phyloP scores from a whole-genome alignment of 202 grass and related monocot genomes.

The Eragrostis tef region DNA sequence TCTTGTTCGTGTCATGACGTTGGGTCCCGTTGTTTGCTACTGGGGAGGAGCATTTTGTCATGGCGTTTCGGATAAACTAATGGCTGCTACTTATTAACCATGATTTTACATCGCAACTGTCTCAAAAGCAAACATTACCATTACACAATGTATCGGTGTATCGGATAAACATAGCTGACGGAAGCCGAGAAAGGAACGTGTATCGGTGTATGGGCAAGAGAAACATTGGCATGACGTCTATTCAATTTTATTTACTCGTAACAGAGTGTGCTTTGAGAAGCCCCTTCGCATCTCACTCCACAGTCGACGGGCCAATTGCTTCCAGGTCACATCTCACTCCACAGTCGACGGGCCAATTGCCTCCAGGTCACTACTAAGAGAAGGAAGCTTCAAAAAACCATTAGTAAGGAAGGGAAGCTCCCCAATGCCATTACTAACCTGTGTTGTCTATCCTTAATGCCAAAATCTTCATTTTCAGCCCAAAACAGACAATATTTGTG shows the following conservation, averaged over 20 bases:
- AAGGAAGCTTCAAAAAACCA: too few species aligned
- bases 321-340: too few species aligned
- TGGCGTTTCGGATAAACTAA: conserved; percentile 13
- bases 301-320: too few species aligned
- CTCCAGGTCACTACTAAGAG: too few species aligned
- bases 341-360: too few species aligned
- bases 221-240: background rate
- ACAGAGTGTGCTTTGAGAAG: background rate
- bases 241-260: background rate
- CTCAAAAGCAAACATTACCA: background rate
- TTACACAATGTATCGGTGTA: too few species aligned
- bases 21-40: background rate
- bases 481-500: too few species aligned
- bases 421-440: too few species aligned
- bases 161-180: too few species aligned
- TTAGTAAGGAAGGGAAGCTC: too few species aligned
- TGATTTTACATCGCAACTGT: conserved; percentile 16
- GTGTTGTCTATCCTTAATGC: too few species aligned
- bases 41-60: background rate
- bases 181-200: conserved; percentile 7
- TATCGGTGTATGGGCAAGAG: background rate
- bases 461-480: too few species aligned
- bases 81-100: background rate
- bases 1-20: background rate
- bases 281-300: background rate